phyloP scores from a whole-genome alignment of 2,329 filamentous ascomycete genomes.

The Sclerotinia subarctica region DNA sequence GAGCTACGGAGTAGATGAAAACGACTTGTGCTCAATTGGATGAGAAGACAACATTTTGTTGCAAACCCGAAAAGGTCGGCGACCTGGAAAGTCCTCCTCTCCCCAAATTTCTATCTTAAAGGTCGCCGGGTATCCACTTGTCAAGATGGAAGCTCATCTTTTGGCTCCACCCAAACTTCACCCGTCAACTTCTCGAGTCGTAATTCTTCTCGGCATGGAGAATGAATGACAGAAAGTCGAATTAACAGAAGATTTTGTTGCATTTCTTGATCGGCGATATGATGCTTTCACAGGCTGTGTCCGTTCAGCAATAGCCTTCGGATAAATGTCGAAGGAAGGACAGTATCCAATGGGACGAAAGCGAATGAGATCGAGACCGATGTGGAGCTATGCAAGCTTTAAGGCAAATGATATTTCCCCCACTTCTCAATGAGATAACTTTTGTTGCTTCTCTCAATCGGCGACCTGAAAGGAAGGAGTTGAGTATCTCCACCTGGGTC shows the following conservation, averaged over 20 bases:
- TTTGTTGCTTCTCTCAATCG: constrained; percentile 12
- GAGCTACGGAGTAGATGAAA: not conserved
- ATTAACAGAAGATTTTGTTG: not conserved
- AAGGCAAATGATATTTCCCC: not conserved
- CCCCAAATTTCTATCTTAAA: not conserved
- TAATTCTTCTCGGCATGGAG: not conserved
- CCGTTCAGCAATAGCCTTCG: not conserved
- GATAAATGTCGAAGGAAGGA: not conserved
- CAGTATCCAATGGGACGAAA: not conserved
- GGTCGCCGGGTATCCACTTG: constrained; percentile 6
- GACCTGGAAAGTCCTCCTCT: not conserved
- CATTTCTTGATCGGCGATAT: not conserved
- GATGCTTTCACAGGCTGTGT: not conserved
- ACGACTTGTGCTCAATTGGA: not conserved
- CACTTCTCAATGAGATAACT: not conserved
- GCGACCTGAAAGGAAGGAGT: constrained; percentile 1
- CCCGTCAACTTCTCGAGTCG: not conserved
- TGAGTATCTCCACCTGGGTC: not conserved
- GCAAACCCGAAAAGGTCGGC: constrained; percentile 16
- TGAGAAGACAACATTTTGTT: constrained; percentile 5
- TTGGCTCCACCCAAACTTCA: not conserved
- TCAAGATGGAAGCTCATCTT: not conserved
- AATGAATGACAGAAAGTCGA: not conserved
- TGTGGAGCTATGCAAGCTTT: not conserved
- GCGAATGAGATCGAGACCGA: not conserved